Conservation (phyloP, 2,329 filamentous ascomycete genomes). For the Coniochaeta ligniaria region DNA sequence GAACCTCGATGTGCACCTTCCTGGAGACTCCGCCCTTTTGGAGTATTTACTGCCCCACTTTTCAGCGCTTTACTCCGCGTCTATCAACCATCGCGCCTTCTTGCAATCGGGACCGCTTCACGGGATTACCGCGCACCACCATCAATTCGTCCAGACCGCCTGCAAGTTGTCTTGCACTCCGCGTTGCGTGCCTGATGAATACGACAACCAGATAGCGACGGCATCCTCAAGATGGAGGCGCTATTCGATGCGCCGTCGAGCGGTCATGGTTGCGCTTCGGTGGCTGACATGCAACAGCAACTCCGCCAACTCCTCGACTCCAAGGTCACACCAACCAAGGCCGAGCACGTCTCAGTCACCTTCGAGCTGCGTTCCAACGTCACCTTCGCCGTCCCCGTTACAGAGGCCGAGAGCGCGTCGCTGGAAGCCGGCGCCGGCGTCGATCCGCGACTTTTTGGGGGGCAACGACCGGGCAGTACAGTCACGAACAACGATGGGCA, state of each 20-base stretch:
- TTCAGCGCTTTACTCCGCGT: no score
- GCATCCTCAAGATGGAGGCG: background rate
- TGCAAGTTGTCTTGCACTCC: no score
- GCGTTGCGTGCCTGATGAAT: background rate
- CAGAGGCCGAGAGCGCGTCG: slow-evolving; percentile 27
- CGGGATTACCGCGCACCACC: background rate
- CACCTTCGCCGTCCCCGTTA: slow-evolving; percentile 32
- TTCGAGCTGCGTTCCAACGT: slow-evolving; percentile 38
- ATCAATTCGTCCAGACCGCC: background rate
- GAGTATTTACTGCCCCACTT: no score
- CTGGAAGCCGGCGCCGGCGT: slow-evolving; percentile 16
- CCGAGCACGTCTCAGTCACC: slow-evolving; percentile 39
- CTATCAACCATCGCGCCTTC: no score
- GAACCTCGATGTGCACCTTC: no score
- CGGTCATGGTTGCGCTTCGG: slow-evolving; percentile 22
- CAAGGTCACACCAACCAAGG: slow-evolving; percentile 39
- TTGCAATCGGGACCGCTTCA: background rate
- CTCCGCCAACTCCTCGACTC: slow-evolving; percentile 31
- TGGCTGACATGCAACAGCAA: slow-evolving; percentile 39
- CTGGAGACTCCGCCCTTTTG: no score
- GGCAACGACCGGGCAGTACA: slow-evolving; percentile 7
- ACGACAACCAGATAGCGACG: background rate
- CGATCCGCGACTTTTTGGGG: slow-evolving; percentile 26
- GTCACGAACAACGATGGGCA: slow-evolving; percentile 11
- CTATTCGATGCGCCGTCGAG: background rate